Evolutionary conservation across 805 yeast genomes (phyloP), one percentile per base, ranked within the genome.

Genomic region (Ascoidea tarda): DNA sequence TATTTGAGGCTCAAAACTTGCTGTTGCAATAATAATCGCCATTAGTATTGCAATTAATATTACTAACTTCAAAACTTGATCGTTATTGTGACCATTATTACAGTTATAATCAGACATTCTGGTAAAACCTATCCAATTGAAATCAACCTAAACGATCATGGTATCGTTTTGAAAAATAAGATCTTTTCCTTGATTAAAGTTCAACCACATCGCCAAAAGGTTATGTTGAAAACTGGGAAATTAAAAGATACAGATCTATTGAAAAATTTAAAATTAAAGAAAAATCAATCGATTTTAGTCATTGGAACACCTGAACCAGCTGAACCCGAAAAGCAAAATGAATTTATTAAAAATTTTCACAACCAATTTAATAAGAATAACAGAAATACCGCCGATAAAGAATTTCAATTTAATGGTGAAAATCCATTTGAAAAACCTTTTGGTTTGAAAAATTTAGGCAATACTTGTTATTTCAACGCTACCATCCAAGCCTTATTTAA

Each of bases 401-500:
- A 16, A 32, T 52, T 56, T 14, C 52, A 47, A 42, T 47, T 47
- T 12, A 48, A 49, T 32, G 42, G 50, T 14, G 28, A 52, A 16
- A 51, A 51, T 31, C 46, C 49, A 46, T 52, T 52, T 33, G 46
- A 49, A 6, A 82, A 91, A 78, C 99, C 99, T 0, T 87, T 88
- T 4, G 99, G 99, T 0, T 73, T 93, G 62, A 87, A 84, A 66
- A 93, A 93, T 63, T 90, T 89, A 56, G 99, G 99, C 31, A 93
- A 93, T 63, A 91, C 99, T 0, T 93, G 99, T 66, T 90, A 90
- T 59, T 71, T 93, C 65, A 91, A 93, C 64, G 91, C 98, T 0
- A 71, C 93, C 50, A 69, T 91, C 47, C 99, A 91, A 63, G 91
- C 84, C 62, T 91, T 88, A 65, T 93, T 89, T 69, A 84, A 88